Evolutionary conservation across 2,329 filamentous ascomycete species (phyloP), one percentile per base, ranked within the genome.

Genomic region (Fusarium sp.): DNA sequence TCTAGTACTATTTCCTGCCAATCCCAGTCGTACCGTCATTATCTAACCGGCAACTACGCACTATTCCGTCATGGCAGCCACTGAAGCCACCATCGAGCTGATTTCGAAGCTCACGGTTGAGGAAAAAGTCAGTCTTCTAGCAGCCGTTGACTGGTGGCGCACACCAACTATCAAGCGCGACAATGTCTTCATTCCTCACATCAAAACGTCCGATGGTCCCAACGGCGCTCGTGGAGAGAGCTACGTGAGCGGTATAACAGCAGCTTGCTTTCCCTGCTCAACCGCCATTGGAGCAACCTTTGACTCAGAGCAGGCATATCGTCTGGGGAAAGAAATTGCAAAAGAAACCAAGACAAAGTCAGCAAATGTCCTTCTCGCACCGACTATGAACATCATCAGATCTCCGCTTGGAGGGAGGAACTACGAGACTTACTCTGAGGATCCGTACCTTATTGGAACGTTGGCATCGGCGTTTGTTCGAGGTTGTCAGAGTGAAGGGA

Each of bases 361-460:
- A 1, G 64, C 64, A 0, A 67, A 67, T 58, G 64, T 65, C 9
- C 50, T 67, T 3, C 32, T 67, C 2, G 64, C 60, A 1, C 64
- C 64, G 0, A 67, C 64, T 2, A 64, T 67, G 49, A 67, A 67
- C 3, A 57, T 67, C 13, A 67, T 67, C 5, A 28, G 64, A 6
- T 67, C 64, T 4, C 64, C 64, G 4, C 60, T 67, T 1, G 64
- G 64, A 9, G 64, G 64, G 3, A 16, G 64, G 0, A 67, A 65
- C 23, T 67, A 67, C 9, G 64, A 67, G 60, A 67, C 64, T 2
- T 67, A 65, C 32, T 65, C 60, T 5, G 64, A 67, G 6, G 64
- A 67, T 12, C 64, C 64, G 2, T 44, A 50, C 15, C 9, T 67
- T 2, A 49, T 42, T 2, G 64, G 64, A 3, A 44, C 43, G 2